These are phyloP conservation scores for Areca catechu DNA, from an alignment of 176 grass and related monocot species.

Conservation along the genomic window DNA sequence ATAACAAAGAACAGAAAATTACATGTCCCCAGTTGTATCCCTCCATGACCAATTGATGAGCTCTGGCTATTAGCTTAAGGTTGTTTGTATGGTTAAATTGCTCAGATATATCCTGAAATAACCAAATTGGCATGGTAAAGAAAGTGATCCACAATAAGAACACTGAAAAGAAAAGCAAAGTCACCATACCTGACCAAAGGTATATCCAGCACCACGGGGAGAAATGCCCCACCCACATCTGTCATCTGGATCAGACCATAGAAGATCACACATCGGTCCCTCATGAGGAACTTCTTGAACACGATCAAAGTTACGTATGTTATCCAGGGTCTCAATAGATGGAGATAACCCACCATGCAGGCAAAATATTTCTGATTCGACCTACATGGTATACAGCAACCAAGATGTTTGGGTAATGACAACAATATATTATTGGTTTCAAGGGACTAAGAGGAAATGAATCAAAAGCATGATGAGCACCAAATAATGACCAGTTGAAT, in stretches of 20 bases:
- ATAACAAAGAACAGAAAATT: constrained; percentile 17
- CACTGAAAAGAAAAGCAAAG: not conserved
- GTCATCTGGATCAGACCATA: constrained; percentile 95
- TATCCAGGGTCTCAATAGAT: constrained; percentile 89
- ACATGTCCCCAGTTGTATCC: constrained; percentile 97
- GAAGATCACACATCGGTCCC: constrained; percentile 97
- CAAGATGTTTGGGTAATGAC: not conserved
- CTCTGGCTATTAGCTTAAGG: constrained; percentile 86
- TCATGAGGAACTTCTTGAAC: constrained; percentile 98
- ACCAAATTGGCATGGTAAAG: constrained; percentile 5
- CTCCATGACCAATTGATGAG: constrained; percentile 95
- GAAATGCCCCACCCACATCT: constrained; percentile 98
- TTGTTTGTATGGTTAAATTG: constrained; percentile 97
- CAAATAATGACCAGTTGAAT: no score
- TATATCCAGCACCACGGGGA: constrained; percentile 93
- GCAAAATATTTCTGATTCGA: constrained; percentile 98
- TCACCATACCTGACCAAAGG: constrained; percentile 71
- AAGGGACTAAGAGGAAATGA: no score
- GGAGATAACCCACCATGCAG: constrained; percentile 90
- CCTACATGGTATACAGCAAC: constrained; percentile 28
- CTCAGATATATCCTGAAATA: constrained; percentile 97
- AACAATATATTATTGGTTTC: no score
- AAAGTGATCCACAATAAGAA: constrained; percentile 7
- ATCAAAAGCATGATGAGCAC: no score
- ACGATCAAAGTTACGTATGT: constrained; percentile 86